These are phyloP conservation scores for Dillenia turbinata DNA, from an alignment of 164 flowering plant genomes.

Conservation along the genomic window DNA sequence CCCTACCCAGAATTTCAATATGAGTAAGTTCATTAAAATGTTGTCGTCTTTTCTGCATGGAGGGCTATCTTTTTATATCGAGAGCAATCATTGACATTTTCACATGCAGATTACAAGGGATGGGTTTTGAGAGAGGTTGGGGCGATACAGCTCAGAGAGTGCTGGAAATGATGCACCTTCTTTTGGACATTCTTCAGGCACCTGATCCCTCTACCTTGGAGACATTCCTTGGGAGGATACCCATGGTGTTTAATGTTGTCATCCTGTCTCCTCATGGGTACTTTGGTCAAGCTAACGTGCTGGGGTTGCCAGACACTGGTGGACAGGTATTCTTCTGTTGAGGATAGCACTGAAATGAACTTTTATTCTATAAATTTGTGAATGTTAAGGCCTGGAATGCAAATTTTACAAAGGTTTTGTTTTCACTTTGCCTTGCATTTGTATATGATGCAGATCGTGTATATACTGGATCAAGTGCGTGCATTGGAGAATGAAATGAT, in stretches of 20 bases:
- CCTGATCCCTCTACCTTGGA: conserved; percentile 90
- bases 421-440: not conserved
- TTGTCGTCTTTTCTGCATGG: no score
- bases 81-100: no score
- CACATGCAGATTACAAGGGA: conserved; percentile 63
- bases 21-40: conserved; percentile 33
- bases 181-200: conserved; percentile 88
- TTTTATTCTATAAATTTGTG: not conserved
- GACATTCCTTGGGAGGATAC: conserved; percentile 82
- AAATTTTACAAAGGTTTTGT: not conserved
- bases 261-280: conserved; percentile 92
- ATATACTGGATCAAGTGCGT: conserved; percentile 96
- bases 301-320: conserved; percentile 97
- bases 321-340: conserved; percentile 64
- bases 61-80: no score
- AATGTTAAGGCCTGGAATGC: not conserved
- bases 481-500: conserved; percentile 94
- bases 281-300: conserved; percentile 96
- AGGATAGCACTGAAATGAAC: not conserved
- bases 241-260: conserved; percentile 96
- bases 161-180: conserved; percentile 74
- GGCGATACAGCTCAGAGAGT: conserved; percentile 74
- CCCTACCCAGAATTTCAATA: conserved; percentile 77
- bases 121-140: conserved; percentile 98
- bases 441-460: conserved; percentile 55